Evolutionary conservation across 257 asterid genomes (phyloP), one percentile per base, ranked within the genome.

Genomic region (Solanum pinnatisectum): DNA sequence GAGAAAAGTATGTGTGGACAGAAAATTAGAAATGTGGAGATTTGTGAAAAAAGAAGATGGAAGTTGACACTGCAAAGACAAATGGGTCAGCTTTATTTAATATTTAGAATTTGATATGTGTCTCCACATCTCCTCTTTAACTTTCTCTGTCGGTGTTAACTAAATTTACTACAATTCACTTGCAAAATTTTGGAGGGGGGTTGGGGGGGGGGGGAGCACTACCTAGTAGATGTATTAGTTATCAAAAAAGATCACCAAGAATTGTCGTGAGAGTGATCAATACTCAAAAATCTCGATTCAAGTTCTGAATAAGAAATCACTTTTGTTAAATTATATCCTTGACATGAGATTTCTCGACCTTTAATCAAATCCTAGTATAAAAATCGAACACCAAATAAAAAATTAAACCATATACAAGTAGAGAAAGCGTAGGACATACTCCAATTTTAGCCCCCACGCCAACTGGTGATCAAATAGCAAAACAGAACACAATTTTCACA

Each of bases 321-420:
- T 2, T 32, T 32, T 32, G 11, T 70, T 15, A 18, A 56, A 56
- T 2, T 56, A 56, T 20, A 56, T 3, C 0, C 1, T 1, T 52
- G 3, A 18, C 8, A 18, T 52, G 4, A 52, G 0, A 6, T 18
- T 52, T 52, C 0, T 52, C 4, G 10, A 52, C 0, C 0, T 0
- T 6, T 52, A 6, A 52, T 18, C 2, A 52, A 52, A 52, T 52
- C 0, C 2, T 52, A 18, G 18, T 52, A 52, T 18, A 44, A 44
- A 44, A 13, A 44, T 44, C 2, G 6, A 44, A 44, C 52, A 4
- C 52, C 6, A 44, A 2, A 18, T 6, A 2, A 1, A 70, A 30
- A 70, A 3, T 70, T 11, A 68, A 32, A 9, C 0, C 22, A 52
- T 30, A 18, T 11, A 72, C 32, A 5, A 36, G 10, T 10, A 27